Evolutionary conservation across 208 protist genomes (phyloP).

Genomic region (Acanthamoeba castellanii): DNA sequence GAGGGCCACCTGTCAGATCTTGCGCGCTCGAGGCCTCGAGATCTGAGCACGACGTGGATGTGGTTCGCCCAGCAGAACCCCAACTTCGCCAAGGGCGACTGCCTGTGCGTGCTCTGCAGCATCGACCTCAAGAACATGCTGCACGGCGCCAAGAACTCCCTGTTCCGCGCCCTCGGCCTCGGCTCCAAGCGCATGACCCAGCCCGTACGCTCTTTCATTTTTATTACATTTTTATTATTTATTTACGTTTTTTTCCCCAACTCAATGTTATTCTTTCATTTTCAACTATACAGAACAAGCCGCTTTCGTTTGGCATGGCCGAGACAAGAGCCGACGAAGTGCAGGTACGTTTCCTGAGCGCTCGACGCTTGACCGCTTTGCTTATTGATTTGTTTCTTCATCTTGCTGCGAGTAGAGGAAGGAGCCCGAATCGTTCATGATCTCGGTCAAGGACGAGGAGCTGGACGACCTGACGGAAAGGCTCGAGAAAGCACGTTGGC

Average conservation of each 20-base stretch:
- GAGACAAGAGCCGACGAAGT: constrained; percentile 6
- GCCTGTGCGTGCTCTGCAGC: constrained; percentile 65
- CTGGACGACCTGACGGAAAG: constrained; percentile 57
- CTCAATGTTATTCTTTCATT: not conserved
- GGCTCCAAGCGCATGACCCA: constrained; percentile 19
- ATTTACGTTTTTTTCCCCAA: too few relatives aligned
- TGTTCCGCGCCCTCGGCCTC: constrained; percentile 54
- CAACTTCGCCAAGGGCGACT: constrained; percentile 72
- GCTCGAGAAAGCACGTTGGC: constrained; percentile 40
- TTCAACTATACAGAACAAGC: constrained; percentile 12
- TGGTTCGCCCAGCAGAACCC: constrained; percentile 71
- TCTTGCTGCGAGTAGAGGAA: not conserved
- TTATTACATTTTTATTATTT: not conserved
- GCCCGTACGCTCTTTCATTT: not conserved
- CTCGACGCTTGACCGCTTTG: not conserved
- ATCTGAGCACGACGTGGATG: constrained; percentile 65
- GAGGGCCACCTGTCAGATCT: constrained; percentile 49
- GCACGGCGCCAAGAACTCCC: constrained; percentile 59
- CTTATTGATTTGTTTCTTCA: not conserved
- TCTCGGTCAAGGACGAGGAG: constrained; percentile 54
- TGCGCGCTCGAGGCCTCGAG: constrained; percentile 21
- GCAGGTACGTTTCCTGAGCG: not conserved
- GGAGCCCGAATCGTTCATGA: constrained; percentile 61
- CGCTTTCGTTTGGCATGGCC: constrained; percentile 31
- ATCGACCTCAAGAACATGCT: constrained; percentile 62